Base-by-base conservation (phyloP, 176 grass and related monocot species). In the Juncus inflexus region DNA sequence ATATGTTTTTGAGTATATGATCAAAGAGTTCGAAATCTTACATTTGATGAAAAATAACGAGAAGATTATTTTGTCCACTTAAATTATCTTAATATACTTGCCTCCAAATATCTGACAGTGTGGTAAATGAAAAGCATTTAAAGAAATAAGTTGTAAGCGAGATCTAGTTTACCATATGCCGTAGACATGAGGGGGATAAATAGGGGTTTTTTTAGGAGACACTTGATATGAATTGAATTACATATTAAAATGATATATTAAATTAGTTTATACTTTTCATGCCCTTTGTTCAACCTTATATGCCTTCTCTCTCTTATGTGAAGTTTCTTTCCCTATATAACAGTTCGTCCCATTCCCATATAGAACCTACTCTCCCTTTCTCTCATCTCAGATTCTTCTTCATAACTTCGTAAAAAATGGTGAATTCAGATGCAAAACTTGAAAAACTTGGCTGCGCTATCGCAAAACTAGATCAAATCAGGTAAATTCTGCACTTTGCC, bases 381-480 rank as follows among this genome's bases (percentile, higher is more conserved):
- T 16, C 60, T 59, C 74, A 42, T 43, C 7, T 40, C 40, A 2
- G 37, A 62, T 62, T 11, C 59, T 36, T 40, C 35, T 14, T 13
- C 37, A 60, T 3, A 9, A 40, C 10, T 2, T 62, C 14, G 57
- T 28, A 74, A 52, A 59, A 64, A 90, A 86, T 82, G 86, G 9
- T 37, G 43, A 70, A 16, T 16, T 70, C 77, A 36, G 88, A 97
- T 50, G 94, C 80, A 73, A 97, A 82, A 81, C 72, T 92, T 42
- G 47, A 60, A 36, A 97, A 80, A 75, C 85, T 97, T 28, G 50
- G 80, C 14, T 63, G 79, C 41, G 85, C 88, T 49, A 79, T 89
- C 38, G 61, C 67, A 35, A 55, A 55, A 42, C 88, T 97, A 35
- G 9, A 40, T 8, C 74, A 89, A 80, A 91, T 92, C 83, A 97